These are phyloP conservation scores for Aspergillus terreus DNA, from an alignment of 2,329 filamentous ascomycete species.

Conservation along the genomic window DNA sequence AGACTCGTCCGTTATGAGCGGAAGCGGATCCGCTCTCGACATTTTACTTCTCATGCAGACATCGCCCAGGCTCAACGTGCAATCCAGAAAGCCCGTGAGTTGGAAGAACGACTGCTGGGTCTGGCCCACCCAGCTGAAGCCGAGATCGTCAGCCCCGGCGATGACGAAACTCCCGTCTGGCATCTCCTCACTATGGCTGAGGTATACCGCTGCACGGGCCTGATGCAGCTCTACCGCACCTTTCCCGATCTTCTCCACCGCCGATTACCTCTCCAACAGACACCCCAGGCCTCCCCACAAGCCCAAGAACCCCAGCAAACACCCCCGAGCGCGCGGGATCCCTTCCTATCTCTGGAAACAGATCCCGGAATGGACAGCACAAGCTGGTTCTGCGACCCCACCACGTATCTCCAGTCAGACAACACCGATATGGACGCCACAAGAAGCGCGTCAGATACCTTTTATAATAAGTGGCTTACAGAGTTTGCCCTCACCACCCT, in stretches of 20 bases:
- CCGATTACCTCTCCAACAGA: conserved; percentile 30
- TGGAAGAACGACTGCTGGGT: conserved; percentile 48
- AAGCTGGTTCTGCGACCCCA: conserved; percentile 13
- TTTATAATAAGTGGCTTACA: conserved; percentile 44
- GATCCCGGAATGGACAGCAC: conserved; percentile 18
- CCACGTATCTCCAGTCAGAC: conserved; percentile 7
- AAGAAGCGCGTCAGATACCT: conserved; percentile 21
- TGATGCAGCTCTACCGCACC: conserved; percentile 53
- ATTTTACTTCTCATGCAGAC: conserved; percentile 36
- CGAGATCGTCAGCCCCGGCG: conserved; percentile 49
- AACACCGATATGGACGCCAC: conserved; percentile 11
- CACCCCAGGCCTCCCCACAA: not conserved
- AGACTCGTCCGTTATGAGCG: conserved; percentile 36
- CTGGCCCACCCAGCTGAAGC: conserved; percentile 46
- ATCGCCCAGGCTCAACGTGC: conserved; percentile 30
- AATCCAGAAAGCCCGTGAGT: conserved; percentile 32
- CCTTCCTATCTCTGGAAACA: conserved; percentile 20
- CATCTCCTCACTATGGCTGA: conserved; percentile 53
- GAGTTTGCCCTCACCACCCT: conserved; percentile 51
- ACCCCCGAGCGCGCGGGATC: conserved; percentile 19
- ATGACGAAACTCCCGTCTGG: conserved; percentile 50
- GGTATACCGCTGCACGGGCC: conserved; percentile 50
- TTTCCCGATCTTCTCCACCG: conserved; percentile 51
- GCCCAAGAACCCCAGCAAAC: conserved; percentile 5
- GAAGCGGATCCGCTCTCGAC: conserved; percentile 29